phyloP scores from a whole-genome alignment of 352 stramenopile genomes.

The Sclerospora graminicola region DNA sequence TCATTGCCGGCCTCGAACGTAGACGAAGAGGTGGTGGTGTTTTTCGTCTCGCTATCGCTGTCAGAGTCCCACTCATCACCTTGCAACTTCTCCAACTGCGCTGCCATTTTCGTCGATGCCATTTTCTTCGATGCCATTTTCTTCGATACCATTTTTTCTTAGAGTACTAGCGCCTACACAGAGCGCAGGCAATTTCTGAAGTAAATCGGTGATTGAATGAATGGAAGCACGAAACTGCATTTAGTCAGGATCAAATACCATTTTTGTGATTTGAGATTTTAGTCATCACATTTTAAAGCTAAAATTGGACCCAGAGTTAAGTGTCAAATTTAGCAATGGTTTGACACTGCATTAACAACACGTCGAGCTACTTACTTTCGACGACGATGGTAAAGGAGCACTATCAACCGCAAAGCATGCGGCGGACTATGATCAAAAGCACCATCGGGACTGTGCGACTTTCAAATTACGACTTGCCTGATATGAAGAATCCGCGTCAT shows the following conservation, averaged over 20 bases:
- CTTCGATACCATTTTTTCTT: not conserved
- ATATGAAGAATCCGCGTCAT: too few species aligned
- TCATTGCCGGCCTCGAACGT: conserved; percentile 40
- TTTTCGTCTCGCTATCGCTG: conserved; percentile 46
- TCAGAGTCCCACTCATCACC: conserved; percentile 82
- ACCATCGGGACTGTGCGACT: too few species aligned
- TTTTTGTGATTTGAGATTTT: not conserved
- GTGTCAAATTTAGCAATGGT: too few species aligned
- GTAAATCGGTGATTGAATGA: conserved; percentile 17
- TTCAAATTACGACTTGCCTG: too few species aligned
- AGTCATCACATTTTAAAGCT: not conserved
- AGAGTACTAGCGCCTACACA: not conserved
- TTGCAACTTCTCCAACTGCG: conserved; percentile 73
- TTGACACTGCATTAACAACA: too few species aligned
- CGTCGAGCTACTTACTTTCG: too few species aligned
- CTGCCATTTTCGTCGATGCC: conserved; percentile 69
- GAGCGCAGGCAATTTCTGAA: not conserved
- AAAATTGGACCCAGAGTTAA: too few species aligned
- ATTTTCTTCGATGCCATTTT: conserved; percentile 46
- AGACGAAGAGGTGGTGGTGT: not conserved
- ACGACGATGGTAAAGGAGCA: too few species aligned
- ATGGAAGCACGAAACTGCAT: conserved; percentile 1
- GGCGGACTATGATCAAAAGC: too few species aligned
- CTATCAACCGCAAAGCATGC: too few species aligned
- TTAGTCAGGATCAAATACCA: not conserved